Base-by-base conservation (phyloP, 2,329 filamentous ascomycete species). In the Phialophora macrospora region DNA sequence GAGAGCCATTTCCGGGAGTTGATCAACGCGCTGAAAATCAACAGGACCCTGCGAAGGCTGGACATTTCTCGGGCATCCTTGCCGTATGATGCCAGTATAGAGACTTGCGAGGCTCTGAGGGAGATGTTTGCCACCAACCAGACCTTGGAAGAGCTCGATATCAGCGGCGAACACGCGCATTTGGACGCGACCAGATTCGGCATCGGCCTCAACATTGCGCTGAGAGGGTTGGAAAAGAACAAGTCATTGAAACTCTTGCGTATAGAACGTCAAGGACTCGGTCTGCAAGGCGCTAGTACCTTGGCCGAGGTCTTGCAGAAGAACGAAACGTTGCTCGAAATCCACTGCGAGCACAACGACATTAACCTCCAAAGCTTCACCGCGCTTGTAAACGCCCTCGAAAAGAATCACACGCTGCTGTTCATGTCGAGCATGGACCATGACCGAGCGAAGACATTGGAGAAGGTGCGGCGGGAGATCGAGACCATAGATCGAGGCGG, bases 61-160 rank as follows among this genome's bases (percentile, higher is more conserved):
- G 88, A 91, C 74, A 87, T 91, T 28, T 90, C 89, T 1, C 88
- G 89, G 69, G 87, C 87, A 1, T 90, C 88, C 0, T 79, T 91
- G 24, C 89, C 88, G 14, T 87, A 87, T 61, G 88, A 91, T 73
- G 88, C 88, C 2, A 85, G 86, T 8, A 83, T 85, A 9, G 87
- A 89, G 64, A 91, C 88, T 0, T 90, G 87, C 72, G 83, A 84
- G 65, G 83, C 86, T 14, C 75, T 91, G 62, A 84, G 87, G 67
- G 75, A 81, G 57, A 84, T 91, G 77, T 88, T 91, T 71, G 85
- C 87, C 38, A 83, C 88, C 60, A 91, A 91, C 67, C 80, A 81
- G n/a, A 87, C 85, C 0, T 78, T 91, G 1, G 82, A 88, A 70
- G 87, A 87, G 73, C 77, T 91, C 12, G 87, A 91, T 73, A 88